phyloP scores from a whole-genome alignment of 2,329 filamentous ascomycete genomes.

The Meredithiella fracta region DNA sequence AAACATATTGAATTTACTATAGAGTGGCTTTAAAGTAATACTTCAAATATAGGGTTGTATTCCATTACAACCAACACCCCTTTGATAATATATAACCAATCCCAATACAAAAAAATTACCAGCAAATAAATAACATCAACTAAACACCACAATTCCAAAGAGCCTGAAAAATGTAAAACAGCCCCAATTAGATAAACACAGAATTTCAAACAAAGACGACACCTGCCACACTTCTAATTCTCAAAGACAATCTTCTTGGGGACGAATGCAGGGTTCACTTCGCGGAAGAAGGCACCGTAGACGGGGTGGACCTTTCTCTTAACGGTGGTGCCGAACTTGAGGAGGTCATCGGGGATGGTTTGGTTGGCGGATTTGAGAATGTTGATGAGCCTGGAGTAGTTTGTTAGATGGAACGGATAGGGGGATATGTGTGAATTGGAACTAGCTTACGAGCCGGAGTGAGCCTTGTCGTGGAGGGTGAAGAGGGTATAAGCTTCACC shows the following conservation, averaged over 20 bases:
- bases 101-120: too few species aligned
- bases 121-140: too few species aligned
- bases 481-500: constrained; percentile 87
- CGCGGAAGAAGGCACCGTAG: constrained; percentile 92
- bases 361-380: constrained; percentile 89
- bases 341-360: constrained; percentile 69
- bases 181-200: neutral
- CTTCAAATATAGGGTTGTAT: neutral
- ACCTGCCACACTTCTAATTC: constrained; percentile 9
- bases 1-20: neutral
- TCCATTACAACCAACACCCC: neutral
- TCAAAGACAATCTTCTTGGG: constrained; percentile 84
- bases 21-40: too few species aligned
- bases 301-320: constrained; percentile 97
- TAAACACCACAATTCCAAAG: too few species aligned
- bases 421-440: constrained; percentile 13
- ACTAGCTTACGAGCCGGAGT: constrained; percentile 67
- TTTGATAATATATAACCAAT: too few species aligned
- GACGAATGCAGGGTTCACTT: constrained; percentile 66
- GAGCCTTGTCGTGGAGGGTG: constrained; percentile 82
- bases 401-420: neutral
- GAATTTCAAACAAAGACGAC: neutral
- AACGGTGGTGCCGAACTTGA: constrained; percentile 94
- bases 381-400: constrained; percentile 56
- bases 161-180: too few species aligned